These are phyloP conservation scores for Persicaria maculosa DNA, from an alignment of 148 eudicot genomes.

Conservation along the genomic window DNA sequence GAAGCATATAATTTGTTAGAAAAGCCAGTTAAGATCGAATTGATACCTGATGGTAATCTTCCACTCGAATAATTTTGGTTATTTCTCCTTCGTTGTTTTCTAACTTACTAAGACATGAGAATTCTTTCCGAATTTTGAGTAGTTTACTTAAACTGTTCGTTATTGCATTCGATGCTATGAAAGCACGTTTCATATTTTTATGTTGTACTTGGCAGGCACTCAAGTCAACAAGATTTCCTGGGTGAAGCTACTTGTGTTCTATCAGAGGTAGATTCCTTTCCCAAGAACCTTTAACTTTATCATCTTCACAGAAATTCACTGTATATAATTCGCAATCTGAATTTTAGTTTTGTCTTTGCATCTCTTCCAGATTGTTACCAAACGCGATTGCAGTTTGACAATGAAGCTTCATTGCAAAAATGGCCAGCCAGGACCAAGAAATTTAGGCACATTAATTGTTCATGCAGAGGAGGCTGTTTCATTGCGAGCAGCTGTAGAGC, in stretches of 20 bases:
- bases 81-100: not conserved
- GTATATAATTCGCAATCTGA: not conserved
- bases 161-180: not conserved
- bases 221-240: constrained; percentile 71
- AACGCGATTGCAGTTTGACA: constrained; percentile 47
- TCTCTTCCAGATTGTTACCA: constrained; percentile 57
- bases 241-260: constrained; percentile 79
- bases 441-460: constrained; percentile 51
- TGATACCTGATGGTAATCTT: too few species aligned
- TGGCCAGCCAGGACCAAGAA: constrained; percentile 19
- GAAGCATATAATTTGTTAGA: too few species aligned
- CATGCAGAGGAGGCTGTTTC: constrained; percentile 78
- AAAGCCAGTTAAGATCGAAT: too few species aligned
- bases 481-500: constrained; percentile 62
- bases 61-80: too few species aligned
- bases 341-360: not conserved
- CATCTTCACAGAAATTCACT: too few species aligned
- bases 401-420: constrained; percentile 45
- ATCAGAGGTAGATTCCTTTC: constrained; percentile 57
- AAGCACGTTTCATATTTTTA: not conserved
- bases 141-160: not conserved
- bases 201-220: constrained; percentile 37
- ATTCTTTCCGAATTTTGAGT: not conserved
- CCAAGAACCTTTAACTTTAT: too few species aligned
- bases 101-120: not conserved